These are phyloP conservation scores for Rhizopogon rudus DNA, from an alignment of 768 basidiomycete species.

Conservation along the genomic window DNA sequence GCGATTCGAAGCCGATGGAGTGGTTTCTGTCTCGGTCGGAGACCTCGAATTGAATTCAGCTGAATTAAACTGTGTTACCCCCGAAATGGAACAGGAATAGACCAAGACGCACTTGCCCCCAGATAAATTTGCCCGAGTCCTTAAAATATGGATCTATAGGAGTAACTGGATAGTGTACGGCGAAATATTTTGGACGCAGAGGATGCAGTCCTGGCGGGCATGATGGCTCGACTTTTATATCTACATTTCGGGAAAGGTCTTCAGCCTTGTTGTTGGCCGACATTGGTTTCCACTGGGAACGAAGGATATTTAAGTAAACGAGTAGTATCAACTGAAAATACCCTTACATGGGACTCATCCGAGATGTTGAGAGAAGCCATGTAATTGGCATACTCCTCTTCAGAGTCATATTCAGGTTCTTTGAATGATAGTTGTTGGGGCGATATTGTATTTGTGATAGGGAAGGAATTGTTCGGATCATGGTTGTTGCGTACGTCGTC, in stretches of 20 bases:
- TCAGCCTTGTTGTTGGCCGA: conserved; percentile 27
- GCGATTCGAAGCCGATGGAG: background rate
- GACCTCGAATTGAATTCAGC: background rate
- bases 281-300: conserved; percentile 19
- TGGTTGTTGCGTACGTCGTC: background rate
- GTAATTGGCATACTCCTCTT: conserved; percentile 18
- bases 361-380: conserved; percentile 25
- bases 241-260: conserved; percentile 18
- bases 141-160: conserved; percentile 12
- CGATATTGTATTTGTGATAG: too few species aligned
- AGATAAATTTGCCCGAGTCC: conserved; percentile 1
- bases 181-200: conserved; percentile 10
- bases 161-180: conserved; percentile 14
- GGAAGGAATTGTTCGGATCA: background rate
- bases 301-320: background rate
- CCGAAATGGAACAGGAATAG: too few species aligned
- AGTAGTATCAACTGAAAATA: background rate
- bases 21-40: background rate
- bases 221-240: background rate
- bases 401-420: conserved; percentile 6
- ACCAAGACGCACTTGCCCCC: conserved; percentile 17
- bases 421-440: background rate
- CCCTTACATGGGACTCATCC: conserved; percentile 22
- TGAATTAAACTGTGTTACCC: background rate
- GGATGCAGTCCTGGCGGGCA: conserved; percentile 5